Evolutionary conservation across 176 grass and related monocot species (phyloP), one percentile per base, ranked within the genome.

Genomic region (Juncus effusus): DNA sequence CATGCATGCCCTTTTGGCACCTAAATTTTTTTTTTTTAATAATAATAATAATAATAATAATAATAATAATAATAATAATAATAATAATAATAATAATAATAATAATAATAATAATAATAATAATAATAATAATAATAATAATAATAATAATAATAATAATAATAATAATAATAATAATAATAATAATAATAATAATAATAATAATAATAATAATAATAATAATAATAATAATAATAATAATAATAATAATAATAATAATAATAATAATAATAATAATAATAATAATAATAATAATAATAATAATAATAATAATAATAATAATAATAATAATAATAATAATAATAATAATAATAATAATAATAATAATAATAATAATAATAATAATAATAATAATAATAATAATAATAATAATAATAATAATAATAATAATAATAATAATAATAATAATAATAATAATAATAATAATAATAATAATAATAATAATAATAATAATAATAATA

Each of bases 1-100:
- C 93, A 97, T 16, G 89, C 64, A 77, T 97, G 88, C 10, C 85
- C 88, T 67, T 86, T 41, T 9, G 88, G 93, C 53, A 97, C 85
- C 93, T 92, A 75, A 11, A 91, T n/a, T n/a, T n/a, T n/a, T n/a
- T n/a, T n/a, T n/a, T n/a, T n/a, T n/a, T n/a, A 77, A 64, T 40
- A 67, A 49, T 35, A 38, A 28, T 56, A 14, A 2, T 10, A 8
- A 12, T 53, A 16, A 51, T 36, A 37, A 80, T 59, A 47, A 5
- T 47, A 77, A 64, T 40, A 67, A 49, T 35, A 38, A 28, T 56
- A 14, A 2, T 10, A 8, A 12, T 53, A 16, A 51, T 36, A 37
- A 80, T 59, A 47, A 5, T 47, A 77, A 64, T 40, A 67, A 49
- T 35, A 38, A 28, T 56, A 14, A 2, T 10, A 8, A 12, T 53